A percentile compares a stretch with the other conserved stretches of the same genome.
Conservation (phyloP, 257 asterid genomes). For the Linderniella brevidens region DNA sequence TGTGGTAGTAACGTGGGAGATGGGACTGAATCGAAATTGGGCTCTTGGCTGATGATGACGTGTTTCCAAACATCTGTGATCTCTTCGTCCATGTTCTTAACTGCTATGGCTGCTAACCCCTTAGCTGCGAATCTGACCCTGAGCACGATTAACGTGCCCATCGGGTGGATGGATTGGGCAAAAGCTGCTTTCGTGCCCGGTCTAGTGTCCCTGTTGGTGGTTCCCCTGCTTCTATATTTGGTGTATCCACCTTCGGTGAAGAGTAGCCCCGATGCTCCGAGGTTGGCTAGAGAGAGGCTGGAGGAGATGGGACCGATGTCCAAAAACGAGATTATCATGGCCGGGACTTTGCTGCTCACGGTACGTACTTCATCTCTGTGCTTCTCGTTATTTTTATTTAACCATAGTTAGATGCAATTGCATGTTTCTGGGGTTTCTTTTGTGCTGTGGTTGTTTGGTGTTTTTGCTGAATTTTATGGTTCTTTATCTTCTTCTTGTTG, state of each 20-base stretch:
- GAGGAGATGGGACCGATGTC: slow-evolving; percentile 96
- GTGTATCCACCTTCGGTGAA: slow-evolving; percentile 77
- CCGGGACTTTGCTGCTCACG: slow-evolving; percentile 84
- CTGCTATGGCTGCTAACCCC: slow-evolving; percentile 98
- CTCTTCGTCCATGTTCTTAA: slow-evolving; percentile 84
- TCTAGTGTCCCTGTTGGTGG: slow-evolving; percentile 58
- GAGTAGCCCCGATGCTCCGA: slow-evolving; percentile 94
- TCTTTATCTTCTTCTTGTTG: too few species aligned
- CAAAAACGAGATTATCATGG: slow-evolving; percentile 82
- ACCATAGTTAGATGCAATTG: background rate
- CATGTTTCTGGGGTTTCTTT: background rate
- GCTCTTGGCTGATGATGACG: slow-evolving; percentile 92
- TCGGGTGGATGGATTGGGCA: slow-evolving; percentile 99
- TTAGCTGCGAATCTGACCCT: slow-evolving; percentile 75
- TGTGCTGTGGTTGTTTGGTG: too few species aligned
- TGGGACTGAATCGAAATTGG: slow-evolving; percentile 77
- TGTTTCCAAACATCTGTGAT: slow-evolving; percentile 90
- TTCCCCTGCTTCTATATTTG: slow-evolving; percentile 55
- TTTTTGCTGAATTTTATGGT: too few species aligned
- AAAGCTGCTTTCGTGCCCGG: slow-evolving; percentile 97
- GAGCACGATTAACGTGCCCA: slow-evolving; percentile 44
- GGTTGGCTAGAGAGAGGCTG: slow-evolving; percentile 75
- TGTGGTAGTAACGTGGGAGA: slow-evolving; percentile 89
- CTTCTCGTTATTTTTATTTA: background rate
- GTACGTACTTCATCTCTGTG: slow-evolving; percentile 17